Evolutionary conservation across 1,284 basidiomycete species (phyloP), one percentile per base, ranked within the genome.

Genomic region (Trichosporon ovoides): DNA sequence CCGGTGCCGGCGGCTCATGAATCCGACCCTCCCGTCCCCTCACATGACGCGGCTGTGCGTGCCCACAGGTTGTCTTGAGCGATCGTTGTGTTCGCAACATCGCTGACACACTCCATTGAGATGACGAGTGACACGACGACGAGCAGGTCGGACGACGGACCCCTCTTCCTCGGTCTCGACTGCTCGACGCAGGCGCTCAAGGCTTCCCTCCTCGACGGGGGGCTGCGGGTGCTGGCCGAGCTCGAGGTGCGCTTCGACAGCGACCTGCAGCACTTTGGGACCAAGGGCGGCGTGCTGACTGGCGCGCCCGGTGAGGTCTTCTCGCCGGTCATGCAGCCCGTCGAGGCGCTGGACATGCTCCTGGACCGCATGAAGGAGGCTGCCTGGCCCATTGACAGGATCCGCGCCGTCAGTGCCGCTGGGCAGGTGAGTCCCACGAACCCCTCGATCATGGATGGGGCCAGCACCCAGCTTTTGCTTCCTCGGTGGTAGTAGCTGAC

Each of bases 121-220:
- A 31, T 31, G 28, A 31, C 28, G 28, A 31, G 9, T 9, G 28
- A 5, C 5, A 31, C 28, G 28, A 9, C 28, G 28, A 31, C 28
- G 28, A 31, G 28, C 28, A 9, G 28, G 5, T 31, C 28, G 28
- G 28, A 31, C 28, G 28, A 31, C 20, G 43, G 12, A 19, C 80
- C 80, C 9, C 83, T 87, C 56, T 92, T 91, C 73, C 85, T 94
- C 24, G 91, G 91, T 13, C 81, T 94, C 57, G 91, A 95, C 75
- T 82, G 91, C 49, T 91, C 88, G 7, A 94, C 90, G 0, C 91
- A 96, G 72, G 87, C 89, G 55, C 82, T 93, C 66, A 94, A 93
- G 75, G 78, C 78, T 0, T 77, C 78, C 1, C 72, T 92, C 46
- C 82, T 89, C 62, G 78, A 83, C 20, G 79, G 83, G 38, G 80